Evolutionary conservation across 805 yeast species (phyloP).

Genomic region (Saturnispora serradocipensis): DNA sequence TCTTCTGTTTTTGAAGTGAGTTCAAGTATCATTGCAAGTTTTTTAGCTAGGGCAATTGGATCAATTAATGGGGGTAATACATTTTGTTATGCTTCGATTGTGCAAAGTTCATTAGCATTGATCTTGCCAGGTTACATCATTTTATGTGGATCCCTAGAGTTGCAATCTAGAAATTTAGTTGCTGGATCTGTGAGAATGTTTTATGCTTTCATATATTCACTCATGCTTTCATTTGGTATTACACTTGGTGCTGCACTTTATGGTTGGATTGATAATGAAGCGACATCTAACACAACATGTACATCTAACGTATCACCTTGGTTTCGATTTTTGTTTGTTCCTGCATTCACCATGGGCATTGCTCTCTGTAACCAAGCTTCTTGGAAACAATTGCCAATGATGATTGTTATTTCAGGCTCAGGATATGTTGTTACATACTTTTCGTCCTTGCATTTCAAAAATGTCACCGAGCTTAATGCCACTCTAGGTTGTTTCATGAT

Average conservation of each 20-base stretch:
- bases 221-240: slow-evolving; percentile 88
- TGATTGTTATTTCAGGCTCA: slow-evolving; percentile 64
- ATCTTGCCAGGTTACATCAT: slow-evolving; percentile 93
- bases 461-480: slow-evolving; percentile 69
- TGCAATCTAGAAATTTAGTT: slow-evolving; percentile 81
- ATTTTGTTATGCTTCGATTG: slow-evolving; percentile 81
- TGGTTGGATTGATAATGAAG: slow-evolving; percentile 86
- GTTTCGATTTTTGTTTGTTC: slow-evolving; percentile 69
- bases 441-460: slow-evolving; percentile 58
- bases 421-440: slow-evolving; percentile 60
- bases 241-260: slow-evolving; percentile 88
- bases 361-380: slow-evolving; percentile 82
- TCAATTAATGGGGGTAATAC: slow-evolving; percentile 56
- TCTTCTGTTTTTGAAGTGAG: slow-evolving; percentile 90
- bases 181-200: slow-evolving; percentile 97
- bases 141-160: slow-evolving; percentile 82
- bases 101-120: slow-evolving; percentile 83
- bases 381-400: slow-evolving; percentile 72
- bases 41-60: slow-evolving; percentile 83
- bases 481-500: slow-evolving; percentile 87
- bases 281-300: slow-evolving; percentile 59
- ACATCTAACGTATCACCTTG: slow-evolving; percentile 42
- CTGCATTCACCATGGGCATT: slow-evolving; percentile 48
- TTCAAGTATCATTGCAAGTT: slow-evolving; percentile 79
- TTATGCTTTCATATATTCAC: slow-evolving; percentile 86